phyloP scores from a whole-genome alignment of 1,139 yeast genomes.

The Kurtzmaniella quercitrusa region DNA sequence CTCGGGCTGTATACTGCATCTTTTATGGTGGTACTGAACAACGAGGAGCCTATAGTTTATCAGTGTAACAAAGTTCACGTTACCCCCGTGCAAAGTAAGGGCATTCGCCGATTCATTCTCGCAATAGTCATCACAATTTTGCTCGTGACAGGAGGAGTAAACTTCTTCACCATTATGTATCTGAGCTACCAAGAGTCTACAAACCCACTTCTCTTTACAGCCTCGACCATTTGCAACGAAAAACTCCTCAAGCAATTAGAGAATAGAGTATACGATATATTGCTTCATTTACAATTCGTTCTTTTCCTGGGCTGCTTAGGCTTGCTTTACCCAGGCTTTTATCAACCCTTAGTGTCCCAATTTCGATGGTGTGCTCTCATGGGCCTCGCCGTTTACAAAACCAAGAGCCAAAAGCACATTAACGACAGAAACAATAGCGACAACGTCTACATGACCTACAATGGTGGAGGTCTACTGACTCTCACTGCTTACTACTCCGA shows the following conservation, averaged over 20 bases:
- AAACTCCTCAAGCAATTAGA: conserved; percentile 54
- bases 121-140: conserved; percentile 38
- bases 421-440: conserved; percentile 14
- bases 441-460: conserved; percentile 33
- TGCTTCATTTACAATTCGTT: conserved; percentile 55
- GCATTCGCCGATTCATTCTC: conserved; percentile 34
- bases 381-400: conserved; percentile 20
- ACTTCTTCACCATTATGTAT: conserved; percentile 39
- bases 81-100: conserved; percentile 41
- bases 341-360: conserved; percentile 49
- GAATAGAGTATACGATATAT: conserved; percentile 48
- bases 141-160: conserved; percentile 38
- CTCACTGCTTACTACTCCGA: conserved; percentile 27
- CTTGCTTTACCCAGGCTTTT: conserved; percentile 61
- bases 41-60: conserved; percentile 28
- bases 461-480: conserved; percentile 29
- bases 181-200: conserved; percentile 64
- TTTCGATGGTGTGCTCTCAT: conserved; percentile 36
- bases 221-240: conserved; percentile 60
- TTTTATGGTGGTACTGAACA: conserved; percentile 38
- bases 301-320: conserved; percentile 55
- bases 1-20: conserved; percentile 42
- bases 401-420: neutral
- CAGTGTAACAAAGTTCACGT: conserved; percentile 48
- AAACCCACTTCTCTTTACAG: conserved; percentile 53